Evolutionary conservation across 2,329 filamentous ascomycete species (phyloP).

Genomic region (Aspergillus clavatus): DNA sequence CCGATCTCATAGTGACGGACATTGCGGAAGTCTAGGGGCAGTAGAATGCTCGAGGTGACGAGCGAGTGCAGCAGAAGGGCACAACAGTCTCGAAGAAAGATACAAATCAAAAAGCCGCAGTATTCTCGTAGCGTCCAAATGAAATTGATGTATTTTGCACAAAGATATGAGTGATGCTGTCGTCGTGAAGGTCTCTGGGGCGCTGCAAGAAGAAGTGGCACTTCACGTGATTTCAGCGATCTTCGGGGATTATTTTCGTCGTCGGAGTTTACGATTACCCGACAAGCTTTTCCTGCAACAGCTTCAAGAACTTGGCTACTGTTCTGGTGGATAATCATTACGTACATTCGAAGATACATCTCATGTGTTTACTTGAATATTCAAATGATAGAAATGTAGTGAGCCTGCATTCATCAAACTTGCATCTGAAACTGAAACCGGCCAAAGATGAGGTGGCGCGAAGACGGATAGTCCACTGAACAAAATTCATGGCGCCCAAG

Average conservation of each 20-base stretch:
- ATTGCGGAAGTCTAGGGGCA: slow-evolving; percentile 29
- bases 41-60: slow-evolving; percentile 20
- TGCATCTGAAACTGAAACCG: not conserved
- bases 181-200: slow-evolving; percentile 9
- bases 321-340: not conserved
- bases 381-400: no score
- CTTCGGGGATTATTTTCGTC: slow-evolving; percentile 11
- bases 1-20: slow-evolving; percentile 38
- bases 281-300: slow-evolving; percentile 2
- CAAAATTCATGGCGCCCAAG: not conserved
- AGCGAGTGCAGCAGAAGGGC: slow-evolving; percentile 13
- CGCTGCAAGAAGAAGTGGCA: slow-evolving; percentile 8
- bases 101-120: not conserved
- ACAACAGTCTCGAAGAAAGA: slow-evolving; percentile 9
- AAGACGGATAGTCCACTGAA: not conserved
- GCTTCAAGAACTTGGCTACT: not conserved
- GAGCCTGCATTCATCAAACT: no score
- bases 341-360: not conserved
- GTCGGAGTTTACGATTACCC: slow-evolving; percentile 7
- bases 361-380: no score
- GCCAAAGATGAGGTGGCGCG: no score
- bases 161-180: slow-evolving; percentile 10
- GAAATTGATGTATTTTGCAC: slow-evolving; percentile 3
- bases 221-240: slow-evolving; percentile 14
- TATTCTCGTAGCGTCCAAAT: not conserved